Evolutionary conservation across 768 basidiomycete species (phyloP), one percentile per base, ranked within the genome.

Genomic region (Lactifluus piperatus): DNA sequence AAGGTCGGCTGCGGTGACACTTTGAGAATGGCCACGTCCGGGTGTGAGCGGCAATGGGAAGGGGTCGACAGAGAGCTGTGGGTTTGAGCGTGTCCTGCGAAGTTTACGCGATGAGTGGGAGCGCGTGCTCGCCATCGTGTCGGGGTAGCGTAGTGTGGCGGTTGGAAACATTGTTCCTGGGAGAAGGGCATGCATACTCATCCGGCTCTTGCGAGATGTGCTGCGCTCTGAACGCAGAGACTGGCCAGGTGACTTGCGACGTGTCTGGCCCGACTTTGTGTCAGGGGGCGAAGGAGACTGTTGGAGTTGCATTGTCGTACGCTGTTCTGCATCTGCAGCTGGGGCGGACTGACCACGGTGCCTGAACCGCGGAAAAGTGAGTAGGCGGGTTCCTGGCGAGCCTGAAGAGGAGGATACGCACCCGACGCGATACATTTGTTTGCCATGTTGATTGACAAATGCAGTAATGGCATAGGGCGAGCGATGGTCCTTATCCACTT

Each of bases 391-490:
- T 10, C 14, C 20, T 41, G 14, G 26, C 11, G 45, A 24, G n/a
- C 44, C 22, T 29, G 46, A 43, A 3, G 27, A 20, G 32, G 26
- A 41, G 50, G 20, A 27, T 30, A 79, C 84, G 71, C 60, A 90
- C 88, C 87, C 83, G 46, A 93, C 79, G 50, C 90, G 85, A 72
- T 77, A 91, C 77, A 87, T 81, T 68, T 79, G 77, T 66, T 82
- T 83, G 54, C 90, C 90, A 71, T 88, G 83, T 68, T 90, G 87
- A 68, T 88, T 91, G 49, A 86, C 79, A 66, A 88, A 84, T 8
- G 84, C 84, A n/a, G 88, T 91, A 65, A 90, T 88, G 39, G 83
- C 83, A 68, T 85, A 92, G 2, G 90, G 89, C 13, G 88, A 91
- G 30, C 85, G 81, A 11, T 83, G 76, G 60, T 81, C 76, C 66